These are phyloP conservation scores for Axilococcus clingmanii DNA, from an alignment of 139 green algal species.

Conservation along the genomic window DNA sequence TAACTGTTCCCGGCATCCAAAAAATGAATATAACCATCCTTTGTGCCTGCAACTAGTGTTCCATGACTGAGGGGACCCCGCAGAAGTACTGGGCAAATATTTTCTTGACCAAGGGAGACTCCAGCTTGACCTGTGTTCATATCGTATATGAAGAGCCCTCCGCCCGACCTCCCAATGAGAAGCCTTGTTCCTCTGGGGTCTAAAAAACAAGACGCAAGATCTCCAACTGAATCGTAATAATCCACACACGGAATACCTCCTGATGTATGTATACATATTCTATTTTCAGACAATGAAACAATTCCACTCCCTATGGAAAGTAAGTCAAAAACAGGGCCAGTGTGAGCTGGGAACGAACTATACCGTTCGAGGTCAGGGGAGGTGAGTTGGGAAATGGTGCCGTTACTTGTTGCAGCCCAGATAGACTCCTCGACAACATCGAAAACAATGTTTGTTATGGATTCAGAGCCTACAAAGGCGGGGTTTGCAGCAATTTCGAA, in stretches of 20 bases:
- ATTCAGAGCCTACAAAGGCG: background rate
- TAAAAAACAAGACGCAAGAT: slow-evolving; percentile 17
- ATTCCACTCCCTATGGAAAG: slow-evolving; percentile 26
- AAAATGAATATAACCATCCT: slow-evolving; percentile 36
- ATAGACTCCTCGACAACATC: slow-evolving; percentile 18
- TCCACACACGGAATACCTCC: slow-evolving; percentile 22
- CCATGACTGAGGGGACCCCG: slow-evolving; percentile 27
- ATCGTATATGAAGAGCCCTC: slow-evolving; percentile 22
- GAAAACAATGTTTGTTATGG: slow-evolving; percentile 10
- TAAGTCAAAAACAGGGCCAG: slow-evolving; percentile 24
- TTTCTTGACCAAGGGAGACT: slow-evolving; percentile 6
- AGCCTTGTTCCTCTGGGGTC: slow-evolving; percentile 5
- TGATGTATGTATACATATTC: slow-evolving; percentile 20
- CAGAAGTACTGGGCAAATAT: slow-evolving; percentile 11
- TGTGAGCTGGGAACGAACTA: slow-evolving; percentile 27
- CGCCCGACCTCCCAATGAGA: slow-evolving; percentile 19
- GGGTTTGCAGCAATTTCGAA: no score
- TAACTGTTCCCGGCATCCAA: slow-evolving; percentile 42
- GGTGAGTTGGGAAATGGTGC: slow-evolving; percentile 27
- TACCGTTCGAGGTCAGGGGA: slow-evolving; percentile 34
- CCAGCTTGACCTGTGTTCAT: slow-evolving; percentile 10
- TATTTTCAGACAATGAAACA: slow-evolving; percentile 21
- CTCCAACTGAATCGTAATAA: slow-evolving; percentile 15
- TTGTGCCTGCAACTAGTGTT: slow-evolving; percentile 25
- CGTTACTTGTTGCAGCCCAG: slow-evolving; percentile 35